These are phyloP conservation scores for Ustilago lituana DNA, from an alignment of 1,284 basidiomycete genomes.

Conservation along the genomic window DNA sequence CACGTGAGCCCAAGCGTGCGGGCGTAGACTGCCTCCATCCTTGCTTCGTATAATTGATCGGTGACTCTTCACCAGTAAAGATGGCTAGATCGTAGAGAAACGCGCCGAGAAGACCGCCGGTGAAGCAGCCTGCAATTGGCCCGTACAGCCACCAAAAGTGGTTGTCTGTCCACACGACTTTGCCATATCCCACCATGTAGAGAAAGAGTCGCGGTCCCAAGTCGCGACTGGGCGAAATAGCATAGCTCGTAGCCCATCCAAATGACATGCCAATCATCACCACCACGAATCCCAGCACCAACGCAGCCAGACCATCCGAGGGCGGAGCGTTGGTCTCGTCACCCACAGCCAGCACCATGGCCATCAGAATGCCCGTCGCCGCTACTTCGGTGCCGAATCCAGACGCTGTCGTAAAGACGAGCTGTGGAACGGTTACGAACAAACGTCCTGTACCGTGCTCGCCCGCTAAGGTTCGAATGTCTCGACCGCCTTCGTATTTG, in stretches of 20 bases:
- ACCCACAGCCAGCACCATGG: constrained; percentile 45
- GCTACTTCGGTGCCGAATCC: constrained; percentile 49
- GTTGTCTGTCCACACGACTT: constrained; percentile 69
- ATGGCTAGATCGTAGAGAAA: constrained; percentile 67
- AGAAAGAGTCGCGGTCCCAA: constrained; percentile 74
- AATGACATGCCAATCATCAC: constrained; percentile 73
- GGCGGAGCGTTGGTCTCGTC: constrained; percentile 70
- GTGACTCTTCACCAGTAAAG: constrained; percentile 66
- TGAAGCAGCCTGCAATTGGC: constrained; percentile 66
- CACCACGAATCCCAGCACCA: constrained; percentile 72
- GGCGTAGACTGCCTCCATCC: constrained; percentile 38
- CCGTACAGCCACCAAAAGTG: constrained; percentile 83
- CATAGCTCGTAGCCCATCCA: constrained; percentile 74
- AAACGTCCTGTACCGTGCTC: constrained; percentile 73
- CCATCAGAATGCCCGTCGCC: constrained; percentile 53
- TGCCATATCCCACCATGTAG: constrained; percentile 74
- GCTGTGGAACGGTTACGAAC: constrained; percentile 76
- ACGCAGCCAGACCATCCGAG: constrained; percentile 71
- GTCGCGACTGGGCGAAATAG: constrained; percentile 76
- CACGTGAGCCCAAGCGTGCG: constrained; percentile 7
- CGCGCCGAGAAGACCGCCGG: constrained; percentile 65
- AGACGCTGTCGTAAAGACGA: constrained; percentile 26
- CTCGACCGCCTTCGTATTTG: constrained; percentile 75
- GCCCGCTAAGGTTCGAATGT: constrained; percentile 73
- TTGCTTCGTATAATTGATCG: constrained; percentile 52